Base-by-base conservation (phyloP, 2,329 filamentous ascomycete genomes). In the Penicillium decumbens region DNA sequence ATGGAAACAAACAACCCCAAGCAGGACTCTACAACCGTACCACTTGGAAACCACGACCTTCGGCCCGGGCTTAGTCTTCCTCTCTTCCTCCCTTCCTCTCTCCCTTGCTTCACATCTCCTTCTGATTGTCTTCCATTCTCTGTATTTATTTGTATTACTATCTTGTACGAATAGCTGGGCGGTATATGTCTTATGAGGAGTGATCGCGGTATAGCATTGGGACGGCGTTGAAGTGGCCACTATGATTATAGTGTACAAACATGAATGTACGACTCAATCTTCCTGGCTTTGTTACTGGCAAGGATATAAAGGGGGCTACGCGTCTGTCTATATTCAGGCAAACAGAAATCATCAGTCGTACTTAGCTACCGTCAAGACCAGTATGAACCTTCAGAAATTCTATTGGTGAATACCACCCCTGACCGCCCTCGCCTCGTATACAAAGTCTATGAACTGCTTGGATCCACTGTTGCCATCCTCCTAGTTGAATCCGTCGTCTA, bases 41-140 rank as follows among this genome's bases (percentile, higher is more conserved):
- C 45, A 44, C 55, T n/a, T 68, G 62, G 62, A 71, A 67, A 58
- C 55, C 63, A 23, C 60, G 66, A 30, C 59, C 64, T 15, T 55
- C 61, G 33, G 65, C 63, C 30, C 61, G 68, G 39, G 61, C 60
- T 33, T 68, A 58, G 49, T 18, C 15, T 18, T 18, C 15, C 15
- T 18, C 15, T 6, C 25, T 27, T 27, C 8, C 2, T 6, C 3
- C 7, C 25, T 28, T 45, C 39, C 25, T 47, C 29, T 43, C 41
- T 35, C 39, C 37, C 23, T 50, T 37, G 24, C 43, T 29, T 18
- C 33, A 12, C 15, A 37, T 56, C 46, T 55, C 45, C 53, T 56
- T 50, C 20, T 29, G 37, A 35, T 38, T 48, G 13, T 38, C 46
- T 52, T 48, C 27, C 51, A 50, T 46, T 49, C 32, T 47, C 41